phyloP scores from a whole-genome alignment of 306 rosid species.

The Senna siamea region DNA sequence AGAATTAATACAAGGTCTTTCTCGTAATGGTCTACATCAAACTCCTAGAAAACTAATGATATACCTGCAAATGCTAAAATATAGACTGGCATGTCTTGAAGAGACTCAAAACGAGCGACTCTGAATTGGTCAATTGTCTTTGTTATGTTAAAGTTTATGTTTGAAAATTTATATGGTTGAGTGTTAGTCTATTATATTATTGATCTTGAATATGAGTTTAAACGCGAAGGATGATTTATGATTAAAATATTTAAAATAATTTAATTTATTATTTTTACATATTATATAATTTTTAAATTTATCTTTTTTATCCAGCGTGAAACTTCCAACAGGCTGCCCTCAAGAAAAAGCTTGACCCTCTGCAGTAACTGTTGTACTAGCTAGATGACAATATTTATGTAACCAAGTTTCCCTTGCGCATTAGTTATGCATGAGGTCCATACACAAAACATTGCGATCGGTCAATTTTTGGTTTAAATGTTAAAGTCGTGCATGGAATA shows the following conservation, averaged over 20 bases:
- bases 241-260: too few species aligned
- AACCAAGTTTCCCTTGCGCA: neutral
- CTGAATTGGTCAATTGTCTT: constrained; percentile 22
- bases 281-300: too few species aligned
- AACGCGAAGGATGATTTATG: too few species aligned
- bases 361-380: neutral
- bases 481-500: constrained; percentile 9
- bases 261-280: too few species aligned
- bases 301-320: too few species aligned
- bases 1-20: constrained; percentile 1
- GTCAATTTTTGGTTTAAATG: constrained; percentile 26
- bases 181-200: too few species aligned
- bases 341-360: constrained; percentile 23
- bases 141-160: too few species aligned
- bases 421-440: constrained; percentile 3
- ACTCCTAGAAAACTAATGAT: neutral
- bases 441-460: neutral
- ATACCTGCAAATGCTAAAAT: constrained; percentile 3
- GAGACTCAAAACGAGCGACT: constrained; percentile 9
- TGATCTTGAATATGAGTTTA: too few species aligned
- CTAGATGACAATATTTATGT: constrained; percentile 1
- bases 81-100: neutral
- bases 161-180: too few species aligned
- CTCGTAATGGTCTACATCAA: constrained; percentile 22
- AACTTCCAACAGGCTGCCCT: too few species aligned